phyloP scores from a whole-genome alignment of 495 filamentous ascomycete genomes.

The Talaromyces stipitatus region DNA sequence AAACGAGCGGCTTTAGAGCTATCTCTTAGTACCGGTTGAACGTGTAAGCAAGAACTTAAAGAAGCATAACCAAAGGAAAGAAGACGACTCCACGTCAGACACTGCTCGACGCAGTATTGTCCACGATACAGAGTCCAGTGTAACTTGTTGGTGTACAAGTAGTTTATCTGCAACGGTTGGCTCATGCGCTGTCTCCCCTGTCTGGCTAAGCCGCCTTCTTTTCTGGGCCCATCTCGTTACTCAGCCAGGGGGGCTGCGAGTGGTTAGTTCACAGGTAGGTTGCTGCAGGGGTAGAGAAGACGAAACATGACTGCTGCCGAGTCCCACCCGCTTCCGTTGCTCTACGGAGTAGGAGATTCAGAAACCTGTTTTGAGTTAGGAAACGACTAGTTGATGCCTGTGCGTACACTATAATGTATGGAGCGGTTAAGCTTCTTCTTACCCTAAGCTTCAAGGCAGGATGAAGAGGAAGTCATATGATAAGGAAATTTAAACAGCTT shows the following conservation, averaged over 20 bases:
- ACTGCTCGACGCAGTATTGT: neutral
- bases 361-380: neutral
- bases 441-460: no score
- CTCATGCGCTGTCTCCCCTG: neutral
- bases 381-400: neutral
- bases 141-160: neutral
- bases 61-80: neutral
- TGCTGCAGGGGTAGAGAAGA: neutral
- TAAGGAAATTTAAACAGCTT: neutral
- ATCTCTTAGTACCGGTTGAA: neutral
- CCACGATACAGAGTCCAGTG: neutral
- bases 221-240: neutral
- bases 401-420: no score
- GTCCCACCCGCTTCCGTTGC: neutral
- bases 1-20: neutral
- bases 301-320: neutral
- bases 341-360: neutral
- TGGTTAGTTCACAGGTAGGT: neutral
- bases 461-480: neutral
- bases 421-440: no score
- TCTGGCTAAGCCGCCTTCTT: neutral
- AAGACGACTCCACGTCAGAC: neutral
- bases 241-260: neutral
- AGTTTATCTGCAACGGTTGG: conserved; percentile 3
- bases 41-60: neutral